A percentile compares a stretch with the other conserved stretches of the same genome.
Conservation (phyloP, 2,329 filamentous ascomycete species). For the Amesomyces nigricolor region DNA sequence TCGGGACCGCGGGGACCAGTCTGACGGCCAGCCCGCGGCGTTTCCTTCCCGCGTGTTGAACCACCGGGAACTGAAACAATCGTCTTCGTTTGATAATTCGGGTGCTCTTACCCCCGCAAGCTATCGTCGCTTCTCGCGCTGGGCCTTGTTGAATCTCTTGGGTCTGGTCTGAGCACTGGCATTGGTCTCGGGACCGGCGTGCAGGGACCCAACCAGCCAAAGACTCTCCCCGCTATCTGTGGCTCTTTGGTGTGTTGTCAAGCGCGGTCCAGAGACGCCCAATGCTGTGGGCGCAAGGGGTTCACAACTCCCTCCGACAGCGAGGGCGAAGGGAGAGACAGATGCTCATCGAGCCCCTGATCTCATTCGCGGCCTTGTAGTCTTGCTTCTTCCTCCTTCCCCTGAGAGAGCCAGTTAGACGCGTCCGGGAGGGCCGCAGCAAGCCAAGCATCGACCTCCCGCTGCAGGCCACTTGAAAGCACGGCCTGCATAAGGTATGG, state of each 20-base stretch:
- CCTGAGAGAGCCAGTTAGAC: conserved; percentile 6
- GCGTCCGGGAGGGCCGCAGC: conserved; percentile 17
- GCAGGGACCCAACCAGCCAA: not conserved
- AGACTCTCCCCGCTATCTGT: not conserved
- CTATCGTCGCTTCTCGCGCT: not conserved
- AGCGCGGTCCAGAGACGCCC: not conserved
- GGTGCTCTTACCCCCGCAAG: conserved; percentile 7
- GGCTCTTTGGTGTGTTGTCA: not conserved
- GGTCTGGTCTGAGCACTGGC: not conserved
- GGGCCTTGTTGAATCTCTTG: not conserved
- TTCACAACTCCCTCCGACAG: not conserved
- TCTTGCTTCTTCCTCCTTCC: conserved; percentile 18
- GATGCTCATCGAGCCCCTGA: conserved; percentile 13
- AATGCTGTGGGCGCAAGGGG: not conserved
- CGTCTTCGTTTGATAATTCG: conserved; percentile 6
- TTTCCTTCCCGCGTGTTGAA: conserved; percentile 1
- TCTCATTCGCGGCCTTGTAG: not conserved
- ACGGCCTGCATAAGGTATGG: not conserved
- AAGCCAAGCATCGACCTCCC: conserved; percentile 20
- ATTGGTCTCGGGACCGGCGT: not conserved
- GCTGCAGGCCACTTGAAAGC: conserved; percentile 2
- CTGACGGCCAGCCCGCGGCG: conserved; percentile 5
- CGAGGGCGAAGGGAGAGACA: no score
- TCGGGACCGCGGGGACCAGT: not conserved
- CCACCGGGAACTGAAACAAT: conserved; percentile 16